A percentile compares a stretch with the other conserved stretches of the same genome.
phyloP scores from a whole-genome alignment of 345 rosid genomes.

The Sisymbrium irio region DNA sequence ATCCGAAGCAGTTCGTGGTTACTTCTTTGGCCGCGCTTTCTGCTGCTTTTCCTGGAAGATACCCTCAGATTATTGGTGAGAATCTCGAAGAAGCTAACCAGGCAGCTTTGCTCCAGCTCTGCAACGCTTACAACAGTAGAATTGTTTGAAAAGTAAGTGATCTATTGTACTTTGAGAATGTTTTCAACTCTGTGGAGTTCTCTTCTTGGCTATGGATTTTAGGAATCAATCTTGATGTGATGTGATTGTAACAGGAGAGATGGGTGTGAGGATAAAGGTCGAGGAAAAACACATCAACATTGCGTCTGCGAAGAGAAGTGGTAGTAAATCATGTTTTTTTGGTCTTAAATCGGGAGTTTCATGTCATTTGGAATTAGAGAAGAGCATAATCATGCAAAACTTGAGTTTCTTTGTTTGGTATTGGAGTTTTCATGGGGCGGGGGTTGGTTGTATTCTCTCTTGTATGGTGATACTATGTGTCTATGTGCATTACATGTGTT shows the following conservation, averaged over 20 bases:
- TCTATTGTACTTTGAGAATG: background rate
- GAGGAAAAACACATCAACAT: slow-evolving; percentile 2
- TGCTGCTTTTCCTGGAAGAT: slow-evolving; percentile 69
- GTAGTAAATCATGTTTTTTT: slow-evolving; percentile 4
- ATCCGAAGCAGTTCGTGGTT: slow-evolving; percentile 76
- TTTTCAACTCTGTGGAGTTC: background rate
- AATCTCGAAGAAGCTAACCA: slow-evolving; percentile 75
- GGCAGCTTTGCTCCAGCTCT: slow-evolving; percentile 65
- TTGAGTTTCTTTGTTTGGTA: slow-evolving; percentile 7
- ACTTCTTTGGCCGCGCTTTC: slow-evolving; percentile 62
- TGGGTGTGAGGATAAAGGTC: background rate
- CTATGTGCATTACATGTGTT: background rate
- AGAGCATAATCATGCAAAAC: slow-evolving; percentile 16
- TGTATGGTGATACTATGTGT: background rate
- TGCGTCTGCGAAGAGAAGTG: slow-evolving; percentile 6
- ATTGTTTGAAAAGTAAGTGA: slow-evolving; percentile 61
- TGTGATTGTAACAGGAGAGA: slow-evolving; percentile 12
- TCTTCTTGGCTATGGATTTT: background rate
- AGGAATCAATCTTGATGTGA: background rate
- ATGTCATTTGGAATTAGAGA: slow-evolving; percentile 5
- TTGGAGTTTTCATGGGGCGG: background rate
- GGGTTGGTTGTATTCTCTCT: background rate
- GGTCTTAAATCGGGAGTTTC: slow-evolving; percentile 17
- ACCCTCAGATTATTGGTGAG: slow-evolving; percentile 63
- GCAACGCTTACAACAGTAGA: slow-evolving; percentile 52